Percentiles rank a stretch among this genome's conserved stretches.
phyloP scores from a whole-genome alignment of 2,329 filamentous ascomycete species.

The Fusarium incarnatum region DNA sequence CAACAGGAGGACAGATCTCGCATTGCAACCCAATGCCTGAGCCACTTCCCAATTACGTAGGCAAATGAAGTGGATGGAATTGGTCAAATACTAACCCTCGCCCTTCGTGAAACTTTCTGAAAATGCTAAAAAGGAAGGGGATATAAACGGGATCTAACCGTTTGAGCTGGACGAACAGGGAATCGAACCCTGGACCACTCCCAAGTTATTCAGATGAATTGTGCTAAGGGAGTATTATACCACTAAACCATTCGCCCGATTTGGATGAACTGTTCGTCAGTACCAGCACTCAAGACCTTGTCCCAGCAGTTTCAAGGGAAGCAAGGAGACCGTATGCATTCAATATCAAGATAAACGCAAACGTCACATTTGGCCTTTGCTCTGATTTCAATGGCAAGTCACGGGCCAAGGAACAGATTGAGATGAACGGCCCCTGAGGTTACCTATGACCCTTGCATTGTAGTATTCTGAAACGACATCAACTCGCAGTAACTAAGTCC shows the following conservation, averaged over 20 bases:
- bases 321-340: too few relatives aligned
- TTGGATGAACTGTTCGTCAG: neutral
- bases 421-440: rapidly evolving
- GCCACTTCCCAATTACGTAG: neutral
- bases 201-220: neutral
- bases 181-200: neutral
- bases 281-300: too few relatives aligned
- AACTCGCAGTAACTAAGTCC: too few relatives aligned
- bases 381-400: too few relatives aligned
- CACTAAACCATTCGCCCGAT: neutral
- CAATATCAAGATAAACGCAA: too few relatives aligned
- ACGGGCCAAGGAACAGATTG: too few relatives aligned
- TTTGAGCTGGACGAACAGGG: neutral
- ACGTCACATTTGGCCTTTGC: rapidly evolving
- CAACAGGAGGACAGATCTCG: neutral
- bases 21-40: too few relatives aligned
- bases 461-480: too few relatives aligned
- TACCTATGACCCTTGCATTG: too few relatives aligned
- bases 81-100: rapidly evolving
- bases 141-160: neutral
- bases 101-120: rapidly evolving
- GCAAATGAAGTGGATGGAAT: rapidly evolving
- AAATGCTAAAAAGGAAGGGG: neutral
- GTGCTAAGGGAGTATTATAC: neutral
- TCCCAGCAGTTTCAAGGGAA: too few relatives aligned